Evolutionary conservation across 1,139 yeast species (phyloP).

Genomic region (Taphrina populina): DNA sequence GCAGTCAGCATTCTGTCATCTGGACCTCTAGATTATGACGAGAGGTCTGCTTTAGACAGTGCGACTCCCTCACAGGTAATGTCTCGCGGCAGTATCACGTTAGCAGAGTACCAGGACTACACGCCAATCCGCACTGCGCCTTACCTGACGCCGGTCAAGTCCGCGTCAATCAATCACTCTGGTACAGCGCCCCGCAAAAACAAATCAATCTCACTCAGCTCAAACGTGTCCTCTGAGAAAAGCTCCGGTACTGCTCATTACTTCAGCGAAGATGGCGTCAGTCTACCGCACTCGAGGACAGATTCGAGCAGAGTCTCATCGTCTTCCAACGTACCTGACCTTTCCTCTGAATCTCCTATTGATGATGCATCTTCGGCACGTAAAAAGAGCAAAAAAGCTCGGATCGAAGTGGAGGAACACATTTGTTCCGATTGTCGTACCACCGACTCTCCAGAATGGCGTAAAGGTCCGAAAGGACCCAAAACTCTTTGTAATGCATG

Average conservation of each 20-base stretch:
- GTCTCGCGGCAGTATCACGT: not conserved
- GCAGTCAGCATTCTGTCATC: not conserved
- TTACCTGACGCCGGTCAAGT: too few relatives aligned
- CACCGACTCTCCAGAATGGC: slow-evolving; percentile 66
- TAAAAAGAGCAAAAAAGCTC: slow-evolving; percentile 34
- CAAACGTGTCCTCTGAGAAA: not conserved
- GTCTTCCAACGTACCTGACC: too few relatives aligned
- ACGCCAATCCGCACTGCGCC: not conserved
- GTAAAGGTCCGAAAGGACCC: slow-evolving; percentile 65
- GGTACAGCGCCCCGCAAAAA: not conserved
- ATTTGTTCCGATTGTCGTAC: slow-evolving; percentile 56
- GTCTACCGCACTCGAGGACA: not conserved
- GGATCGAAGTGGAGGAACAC: slow-evolving; percentile 35
- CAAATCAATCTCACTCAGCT: not conserved
- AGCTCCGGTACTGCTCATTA: not conserved
- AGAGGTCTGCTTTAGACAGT: not conserved
- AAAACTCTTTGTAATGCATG: slow-evolving; percentile 66
- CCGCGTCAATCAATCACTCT: not conserved
- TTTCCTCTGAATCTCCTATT: not conserved
- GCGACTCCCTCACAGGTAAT: not conserved
- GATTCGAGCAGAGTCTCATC: not conserved
- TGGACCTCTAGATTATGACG: not conserved
- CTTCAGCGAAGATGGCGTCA: not conserved
- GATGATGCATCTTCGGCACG: not conserved
- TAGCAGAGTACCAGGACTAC: not conserved